Base-by-base conservation (phyloP, 2,329 filamentous ascomycete genomes). In the Exophiala oligosperma region DNA sequence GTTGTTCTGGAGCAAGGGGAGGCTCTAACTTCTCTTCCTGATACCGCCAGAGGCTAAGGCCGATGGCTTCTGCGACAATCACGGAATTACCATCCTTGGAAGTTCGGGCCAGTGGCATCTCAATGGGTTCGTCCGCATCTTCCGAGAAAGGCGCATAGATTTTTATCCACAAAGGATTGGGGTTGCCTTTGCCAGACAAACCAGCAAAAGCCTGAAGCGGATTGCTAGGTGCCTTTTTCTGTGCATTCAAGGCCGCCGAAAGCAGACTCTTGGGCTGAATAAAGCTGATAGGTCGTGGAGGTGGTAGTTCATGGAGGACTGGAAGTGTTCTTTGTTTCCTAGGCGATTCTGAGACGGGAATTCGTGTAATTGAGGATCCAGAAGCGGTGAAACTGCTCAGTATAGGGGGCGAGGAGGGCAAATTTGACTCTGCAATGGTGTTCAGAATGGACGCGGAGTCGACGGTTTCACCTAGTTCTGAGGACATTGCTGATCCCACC, bases 41-140 rank as follows among this genome's bases (percentile, higher is more conserved):
- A 64, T 87, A 87, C 53, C 80, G 76, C 78, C 81, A 87, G n/a
- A 88, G 71, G 6, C 80, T 79, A 55, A 87, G 75, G 2, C 85
- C 85, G 64, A 88, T 87, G 2, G 85, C 80, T 66, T 88, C 84
- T 1, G 79, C 79, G 4, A 88, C 85, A 4, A 78, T 84, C 21
- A 84, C 79, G 43, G 75, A 73, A 8, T 75, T 73, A 24, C 78
- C 74, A 40, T 84, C 81, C 61, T 84, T 84, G 7, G 81, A 80
- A 41, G 78, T 78, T 49, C 81, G 78, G 24, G 78, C 74, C 26
- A 87, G 73, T 3, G 84, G 79, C 57, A 88, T 75, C 66, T 87
- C 82, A 43, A 85, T 73, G 0, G 84, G 79, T 48, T 83, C 79
- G 2, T 80, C 77, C 0, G 83, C 75, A 26, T 81, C 77, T 2